Evolutionary conservation across 768 basidiomycete species (phyloP), one percentile per base, ranked within the genome.

Genomic region (Leccinum variicolor): DNA sequence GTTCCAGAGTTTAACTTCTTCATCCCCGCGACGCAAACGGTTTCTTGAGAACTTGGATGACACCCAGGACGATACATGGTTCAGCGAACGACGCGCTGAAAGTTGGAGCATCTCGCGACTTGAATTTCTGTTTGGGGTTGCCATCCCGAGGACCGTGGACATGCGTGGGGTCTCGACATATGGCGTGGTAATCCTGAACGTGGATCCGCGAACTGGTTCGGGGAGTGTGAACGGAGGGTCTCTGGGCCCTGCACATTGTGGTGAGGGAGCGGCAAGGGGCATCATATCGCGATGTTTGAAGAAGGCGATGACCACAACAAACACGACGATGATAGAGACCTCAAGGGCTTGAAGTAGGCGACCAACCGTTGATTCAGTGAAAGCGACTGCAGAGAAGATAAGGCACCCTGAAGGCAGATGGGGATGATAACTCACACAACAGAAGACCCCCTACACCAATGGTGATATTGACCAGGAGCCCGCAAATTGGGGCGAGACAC

Each of bases 331-430:
- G 45, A 84, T 76, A 65, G 85, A 92, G 23, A 85, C 62, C 64
- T 87, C 85, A 33, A 84, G 70, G 14, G 84, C 85, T 62, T 84
- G 80, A 52, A 84, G 68, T 62, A 90, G 82, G 48, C 86, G 84
- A n/a, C 89, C 90, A 1, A 87, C 72, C 10, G 77, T 76, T 6
- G 81, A 82, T 71, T 91, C 90, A 3, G 89, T 82, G 65, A 90
- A 89, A 53, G 76, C 72, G 67, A 86, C 88, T 90, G 62, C 34
- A 21, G 43, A 53, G 52, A 3, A 36, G 46, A 31, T 68, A 45
- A 69, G 59, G 43, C 45, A 25, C 39, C 36, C 21, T 54, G 47
- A 60, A 50, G 14, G 31, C 47, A 39, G 39, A 49, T 36, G 41
- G 13, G 11, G n/a, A 29, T 11, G 41, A 52, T 39, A 15, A 79